A percentile compares a stretch with the other conserved stretches of the same genome.
Evolutionary conservation across 352 stramenopile species (phyloP).

Genomic region (Pythium monospermum): DNA sequence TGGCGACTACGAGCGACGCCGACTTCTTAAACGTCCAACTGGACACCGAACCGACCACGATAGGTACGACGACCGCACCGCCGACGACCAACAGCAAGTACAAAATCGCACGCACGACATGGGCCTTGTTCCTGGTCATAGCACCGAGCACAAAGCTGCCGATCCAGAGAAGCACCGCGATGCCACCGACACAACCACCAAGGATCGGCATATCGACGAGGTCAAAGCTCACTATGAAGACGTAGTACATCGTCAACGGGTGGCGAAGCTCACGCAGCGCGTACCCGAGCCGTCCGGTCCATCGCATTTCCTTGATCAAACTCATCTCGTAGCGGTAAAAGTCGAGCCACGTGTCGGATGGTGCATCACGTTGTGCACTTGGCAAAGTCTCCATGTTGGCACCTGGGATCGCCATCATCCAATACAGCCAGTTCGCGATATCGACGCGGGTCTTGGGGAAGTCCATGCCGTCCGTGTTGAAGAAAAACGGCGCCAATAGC

Average conservation of each 20-base stretch:
- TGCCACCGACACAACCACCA: conserved; percentile 48
- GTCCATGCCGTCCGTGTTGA: conserved; percentile 85
- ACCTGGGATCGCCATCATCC: conserved; percentile 68
- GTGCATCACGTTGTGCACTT: conserved; percentile 23
- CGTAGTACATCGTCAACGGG: conserved; percentile 79
- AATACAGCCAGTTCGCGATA: conserved; percentile 74
- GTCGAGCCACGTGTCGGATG: conserved; percentile 64
- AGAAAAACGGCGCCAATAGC: conserved; percentile 81
- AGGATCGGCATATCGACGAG: conserved; percentile 61
- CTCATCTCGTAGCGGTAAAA: conserved; percentile 79
- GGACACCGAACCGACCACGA: conserved; percentile 55
- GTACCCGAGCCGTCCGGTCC: conserved; percentile 63
- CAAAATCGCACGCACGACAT: conserved; percentile 43
- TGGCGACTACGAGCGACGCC: conserved; percentile 55
- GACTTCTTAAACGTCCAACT: conserved; percentile 66
- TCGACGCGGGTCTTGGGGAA: conserved; percentile 84
- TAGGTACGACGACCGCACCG: conserved; percentile 43
- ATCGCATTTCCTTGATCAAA: conserved; percentile 56
- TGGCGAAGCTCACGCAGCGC: conserved; percentile 71
- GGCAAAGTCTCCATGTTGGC: conserved; percentile 42
- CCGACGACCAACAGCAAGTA: conserved; percentile 73
- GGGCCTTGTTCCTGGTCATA: conserved; percentile 55
- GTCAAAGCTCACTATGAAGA: conserved; percentile 71
- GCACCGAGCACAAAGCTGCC: conserved; percentile 44
- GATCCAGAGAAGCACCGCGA: conserved; percentile 63